Base-by-base conservation (phyloP, 139 green algal genomes). In the Coelastrella sp. region DNA sequence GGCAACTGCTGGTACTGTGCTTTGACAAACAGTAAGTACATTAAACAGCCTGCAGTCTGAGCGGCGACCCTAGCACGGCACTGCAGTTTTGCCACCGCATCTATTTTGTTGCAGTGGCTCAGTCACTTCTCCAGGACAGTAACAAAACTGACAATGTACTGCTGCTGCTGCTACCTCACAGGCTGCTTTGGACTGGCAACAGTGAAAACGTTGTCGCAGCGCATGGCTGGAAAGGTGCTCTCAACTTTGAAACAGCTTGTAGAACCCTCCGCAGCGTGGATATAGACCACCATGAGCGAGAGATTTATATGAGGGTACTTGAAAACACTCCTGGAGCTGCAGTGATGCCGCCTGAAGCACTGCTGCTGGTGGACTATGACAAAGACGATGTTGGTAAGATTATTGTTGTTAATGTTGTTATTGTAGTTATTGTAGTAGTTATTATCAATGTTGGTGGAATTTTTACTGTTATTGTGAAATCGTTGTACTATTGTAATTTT, bases 361-460 rank as follows among this genome's bases (percentile, higher is more conserved):
- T 88, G 65, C 83, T 88, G 65, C 83, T 88, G 65, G 83, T 88
- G 65, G 83, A 88, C 19, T 88, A 88, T 80, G 83, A 88, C 83
- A 78, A 88, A 16, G 60, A 68, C 32, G 54, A 88, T 57, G 83
- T 79, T 16, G 83, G 83, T 88, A 65, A 79, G 83, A 10, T 32
- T n/a, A n/a, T n/a, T n/a, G n/a, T n/a, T n/a, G n/a, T n/a, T n/a
- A n/a, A n/a, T n/a, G n/a, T n/a, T n/a, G n/a, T n/a, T n/a, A n/a
- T n/a, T n/a, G n/a, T n/a, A n/a, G n/a, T n/a, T n/a, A n/a, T n/a
- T n/a, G n/a, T n/a, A n/a, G n/a, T n/a, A n/a, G n/a, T n/a, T n/a
- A n/a, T n/a, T n/a, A n/a, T n/a, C n/a, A n/a, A n/a, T n/a, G n/a
- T n/a, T n/a, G n/a, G n/a, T n/a, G n/a, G n/a, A n/a, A n/a, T n/a